Evolutionary conservation across 805 yeast species (phyloP), one percentile per base, ranked within the genome.

Genomic region (Nematodospora valgi): DNA sequence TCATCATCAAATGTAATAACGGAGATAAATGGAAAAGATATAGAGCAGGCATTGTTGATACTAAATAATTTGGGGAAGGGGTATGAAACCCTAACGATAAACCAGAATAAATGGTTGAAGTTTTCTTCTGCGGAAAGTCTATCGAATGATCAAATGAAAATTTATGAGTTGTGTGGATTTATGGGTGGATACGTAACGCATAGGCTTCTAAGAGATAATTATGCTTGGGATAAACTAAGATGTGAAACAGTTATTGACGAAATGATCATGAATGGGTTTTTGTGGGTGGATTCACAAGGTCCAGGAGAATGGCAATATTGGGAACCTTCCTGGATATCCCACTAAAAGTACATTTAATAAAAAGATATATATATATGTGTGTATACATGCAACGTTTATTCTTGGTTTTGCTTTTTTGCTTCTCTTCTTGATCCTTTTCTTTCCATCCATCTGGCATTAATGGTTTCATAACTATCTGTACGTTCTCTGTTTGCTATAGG

Each of bases 211-310:
- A 56, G 71, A 10, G 96, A 82, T 46, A 93, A 91, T 51, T 74
- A 81, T 39, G 69, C 70, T 1, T 91, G 98, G 98, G 77, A 72
- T 32, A 51, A 52, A 2, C 62, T 74, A 2, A 64, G 96, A 37
- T 71, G 85, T 35, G 70, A 70, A 43, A 62, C 78, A 0, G 81
- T 80, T 4, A 51, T 91, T 4, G 81, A 84, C 24, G 91, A 84
- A 30, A 79, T 91, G 86, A 82, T 89, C 1, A 69, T 82, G 43
- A 72, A 72, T 33, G 97, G 98, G 3, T 68, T 87, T 35, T 61
- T 91, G 10, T 91, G 98, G 98, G 62, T 88, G 1, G 98, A 89
- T 53, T 58, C 60, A 5, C 60, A 50, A 32, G 80, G 72, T 34
- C 59, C 47, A 2, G 14, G 57, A 53, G 81, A 74, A 45, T 50